phyloP scores from a whole-genome alignment of 768 basidiomycete species.

The Boletus speciosus region DNA sequence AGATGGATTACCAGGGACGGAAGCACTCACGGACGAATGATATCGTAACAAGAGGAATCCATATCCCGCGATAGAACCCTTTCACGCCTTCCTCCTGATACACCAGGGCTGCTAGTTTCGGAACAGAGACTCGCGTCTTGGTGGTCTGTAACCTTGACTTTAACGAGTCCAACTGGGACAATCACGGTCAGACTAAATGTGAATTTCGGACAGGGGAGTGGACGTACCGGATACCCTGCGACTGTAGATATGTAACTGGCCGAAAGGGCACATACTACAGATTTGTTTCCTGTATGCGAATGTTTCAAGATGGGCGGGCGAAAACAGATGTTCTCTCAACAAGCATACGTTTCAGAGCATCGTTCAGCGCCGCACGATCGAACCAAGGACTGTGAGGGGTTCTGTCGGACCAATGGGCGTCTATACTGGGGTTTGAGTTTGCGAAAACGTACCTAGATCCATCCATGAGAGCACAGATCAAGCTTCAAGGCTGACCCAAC shows the following conservation, averaged over 20 bases:
- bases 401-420: constrained; percentile 24
- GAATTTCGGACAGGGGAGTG: not conserved
- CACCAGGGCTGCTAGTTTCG: constrained; percentile 64
- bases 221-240: constrained; percentile 77
- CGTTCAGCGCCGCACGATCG: constrained; percentile 58
- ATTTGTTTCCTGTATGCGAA: constrained; percentile 63
- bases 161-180: constrained; percentile 80
- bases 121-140: constrained; percentile 69
- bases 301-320: constrained; percentile 3
- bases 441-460: constrained; percentile 51
- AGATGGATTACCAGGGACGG: not conserved
- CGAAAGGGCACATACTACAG: constrained; percentile 85
- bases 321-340: not conserved
- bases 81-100: constrained; percentile 82
- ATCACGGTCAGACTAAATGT: not conserved
- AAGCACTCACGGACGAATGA: constrained; percentile 85
- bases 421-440: not conserved
- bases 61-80: constrained; percentile 88
- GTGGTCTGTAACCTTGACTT: constrained; percentile 91
- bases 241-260: constrained; percentile 92
- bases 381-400: constrained; percentile 62
- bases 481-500: constrained; percentile 43
- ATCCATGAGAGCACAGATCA: constrained; percentile 67
- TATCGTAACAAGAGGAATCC: constrained; percentile 93
- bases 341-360: constrained; percentile 61